These are phyloP conservation scores for Fusarium anthophilum DNA, from an alignment of 2,329 filamentous ascomycete genomes.

Conservation along the genomic window DNA sequence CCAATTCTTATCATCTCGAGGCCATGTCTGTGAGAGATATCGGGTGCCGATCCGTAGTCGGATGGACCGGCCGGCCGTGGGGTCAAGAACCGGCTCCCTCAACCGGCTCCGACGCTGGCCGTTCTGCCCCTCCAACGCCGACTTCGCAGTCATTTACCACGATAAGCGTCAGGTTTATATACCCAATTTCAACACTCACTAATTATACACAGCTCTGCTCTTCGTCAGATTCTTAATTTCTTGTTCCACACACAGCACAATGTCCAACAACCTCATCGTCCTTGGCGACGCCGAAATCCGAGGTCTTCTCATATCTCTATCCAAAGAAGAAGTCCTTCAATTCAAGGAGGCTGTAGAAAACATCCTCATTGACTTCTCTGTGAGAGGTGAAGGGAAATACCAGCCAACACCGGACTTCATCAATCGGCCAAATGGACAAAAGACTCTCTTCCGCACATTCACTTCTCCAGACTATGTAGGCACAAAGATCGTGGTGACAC, in stretches of 20 bases:
- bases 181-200: too few relatives aligned
- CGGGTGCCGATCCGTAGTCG: neutral
- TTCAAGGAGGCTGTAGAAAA: conserved; percentile 21
- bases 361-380: conserved; percentile 28
- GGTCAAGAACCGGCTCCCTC: neutral
- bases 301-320: conserved; percentile 24
- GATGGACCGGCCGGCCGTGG: neutral
- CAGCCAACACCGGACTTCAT: conserved; percentile 33
- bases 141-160: neutral
- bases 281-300: conserved; percentile 30
- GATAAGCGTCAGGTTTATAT: neutral
- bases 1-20: neutral
- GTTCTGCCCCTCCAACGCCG: neutral
- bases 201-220: neutral
- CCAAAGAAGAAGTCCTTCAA: conserved; percentile 15
- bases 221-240: neutral
- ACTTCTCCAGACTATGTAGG: conserved; percentile 31
- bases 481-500: conserved; percentile 38
- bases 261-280: conserved; percentile 1
- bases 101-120: neutral
- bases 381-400: conserved; percentile 26
- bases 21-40: neutral
- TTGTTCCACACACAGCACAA: neutral
- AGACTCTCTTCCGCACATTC: conserved; percentile 41
- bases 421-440: conserved; percentile 35